Conservation (phyloP, 2,329 filamentous ascomycete species). For the Trichothecium roseum region DNA sequence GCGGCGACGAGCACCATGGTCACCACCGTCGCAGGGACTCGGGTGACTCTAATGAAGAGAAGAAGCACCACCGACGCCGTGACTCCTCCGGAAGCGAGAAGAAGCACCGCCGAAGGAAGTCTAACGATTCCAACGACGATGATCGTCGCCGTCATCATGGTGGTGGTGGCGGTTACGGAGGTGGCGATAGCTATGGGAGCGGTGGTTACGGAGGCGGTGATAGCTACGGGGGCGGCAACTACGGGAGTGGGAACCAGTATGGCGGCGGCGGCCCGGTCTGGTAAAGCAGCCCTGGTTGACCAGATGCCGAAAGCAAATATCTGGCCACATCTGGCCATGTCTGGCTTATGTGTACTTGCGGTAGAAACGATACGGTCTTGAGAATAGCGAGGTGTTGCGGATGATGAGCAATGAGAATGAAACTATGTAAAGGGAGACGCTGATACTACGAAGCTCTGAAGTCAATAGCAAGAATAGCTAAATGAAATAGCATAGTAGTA, state of each 20-base stretch:
- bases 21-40: conserved; percentile 2
- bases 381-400: no score
- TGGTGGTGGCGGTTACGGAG: conserved; percentile 2
- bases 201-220: conserved; percentile 9
- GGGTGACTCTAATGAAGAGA: conserved; percentile 2
- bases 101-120: conserved; percentile 10
- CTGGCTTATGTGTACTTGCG: no score
- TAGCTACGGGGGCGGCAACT: conserved; percentile 4
- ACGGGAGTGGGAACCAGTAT: not conserved
- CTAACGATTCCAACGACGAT: conserved; percentile 12
- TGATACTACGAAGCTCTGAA: no score
- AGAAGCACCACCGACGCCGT: not conserved
- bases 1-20: conserved; percentile 6
- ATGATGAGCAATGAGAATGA: no score
- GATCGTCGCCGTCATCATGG: conserved; percentile 1
- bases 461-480: no score
- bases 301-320: no score
- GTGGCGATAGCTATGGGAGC: conserved; percentile 8
- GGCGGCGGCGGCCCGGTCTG: conserved; percentile 7
- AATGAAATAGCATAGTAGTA: no score
- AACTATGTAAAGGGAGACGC: no score
- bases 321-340: no score
- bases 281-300: no score
- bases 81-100: not conserved
- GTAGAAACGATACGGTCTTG: no score